phyloP scores from a whole-genome alignment of 345 rosid species.

The Populus tremula region DNA sequence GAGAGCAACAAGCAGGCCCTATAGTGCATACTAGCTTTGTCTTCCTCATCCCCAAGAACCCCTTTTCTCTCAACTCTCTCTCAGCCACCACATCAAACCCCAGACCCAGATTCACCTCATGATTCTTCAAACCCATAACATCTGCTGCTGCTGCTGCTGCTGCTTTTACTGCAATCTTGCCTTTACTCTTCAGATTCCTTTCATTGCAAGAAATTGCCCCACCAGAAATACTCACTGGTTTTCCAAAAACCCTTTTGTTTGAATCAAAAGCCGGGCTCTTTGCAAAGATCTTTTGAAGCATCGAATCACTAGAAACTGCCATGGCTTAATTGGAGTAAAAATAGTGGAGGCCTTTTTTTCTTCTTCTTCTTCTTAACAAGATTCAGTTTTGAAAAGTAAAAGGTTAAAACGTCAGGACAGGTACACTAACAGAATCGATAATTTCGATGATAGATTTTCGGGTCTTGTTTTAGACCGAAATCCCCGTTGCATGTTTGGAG shows the following conservation, averaged over 20 bases:
- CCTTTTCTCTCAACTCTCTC: constrained; percentile 57
- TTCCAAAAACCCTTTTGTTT: constrained; percentile 22
- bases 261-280: constrained; percentile 18
- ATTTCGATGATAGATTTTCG: not conserved
- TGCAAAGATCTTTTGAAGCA: constrained; percentile 10
- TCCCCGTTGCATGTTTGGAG: constrained; percentile 27
- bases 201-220: constrained; percentile 19
- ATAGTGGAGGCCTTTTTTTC: too few species aligned
- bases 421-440: not conserved
- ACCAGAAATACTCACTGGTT: not conserved
- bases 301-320: constrained; percentile 41
- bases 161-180: constrained; percentile 29
- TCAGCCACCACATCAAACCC: constrained; percentile 50
- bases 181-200: constrained; percentile 18
- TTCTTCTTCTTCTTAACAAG: not conserved
- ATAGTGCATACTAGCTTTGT: constrained; percentile 71
- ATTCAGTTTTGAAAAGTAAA: not conserved
- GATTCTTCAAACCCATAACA: constrained; percentile 20
- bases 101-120: constrained; percentile 18
- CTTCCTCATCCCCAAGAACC: constrained; percentile 68
- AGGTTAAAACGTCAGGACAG: not conserved
- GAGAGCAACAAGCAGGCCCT: constrained; percentile 61
- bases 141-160: constrained; percentile 28
- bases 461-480: constrained; percentile 19
- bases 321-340: constrained; percentile 14